phyloP scores from a whole-genome alignment of 225 moss, liverwort and hornwort genomes.

The Physcomitrellopsis africana region DNA sequence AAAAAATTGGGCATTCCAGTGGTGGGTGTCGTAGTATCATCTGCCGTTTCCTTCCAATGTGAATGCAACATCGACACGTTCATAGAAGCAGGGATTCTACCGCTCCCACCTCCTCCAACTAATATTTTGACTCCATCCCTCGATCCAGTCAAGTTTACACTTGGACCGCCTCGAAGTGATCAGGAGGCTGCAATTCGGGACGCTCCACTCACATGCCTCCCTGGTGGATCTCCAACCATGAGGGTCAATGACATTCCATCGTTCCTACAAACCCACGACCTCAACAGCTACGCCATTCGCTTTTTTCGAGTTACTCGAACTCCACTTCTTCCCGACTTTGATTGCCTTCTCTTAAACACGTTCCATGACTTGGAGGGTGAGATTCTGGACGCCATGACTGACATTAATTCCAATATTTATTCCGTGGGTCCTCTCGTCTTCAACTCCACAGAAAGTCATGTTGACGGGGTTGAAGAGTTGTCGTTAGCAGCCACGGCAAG shows the following conservation, averaged over 20 bases:
- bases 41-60: slow-evolving; percentile 31
- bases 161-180: slow-evolving; percentile 24
- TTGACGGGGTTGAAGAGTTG: background rate
- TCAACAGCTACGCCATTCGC: background rate
- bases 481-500: background rate
- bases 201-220: slow-evolving; percentile 25
- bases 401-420: slow-evolving; percentile 7
- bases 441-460: background rate
- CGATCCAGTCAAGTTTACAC: background rate
- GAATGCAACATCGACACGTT: background rate
- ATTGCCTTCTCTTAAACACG: slow-evolving; percentile 29
- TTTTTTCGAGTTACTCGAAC: background rate
- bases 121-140: slow-evolving; percentile 3
- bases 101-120: slow-evolving; percentile 20
- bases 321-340: background rate
- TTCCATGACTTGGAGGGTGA: slow-evolving; percentile 34
- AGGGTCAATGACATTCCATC: slow-evolving; percentile 36
- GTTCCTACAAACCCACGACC: slow-evolving; percentile 10
- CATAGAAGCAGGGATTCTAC: slow-evolving; percentile 24
- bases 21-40: slow-evolving; percentile 25
- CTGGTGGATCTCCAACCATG: slow-evolving; percentile 33
- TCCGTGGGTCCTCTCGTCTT: slow-evolving; percentile 37
- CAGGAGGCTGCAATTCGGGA: slow-evolving; percentile 18
- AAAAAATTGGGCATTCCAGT: slow-evolving; percentile 26
- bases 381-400: slow-evolving; percentile 6